Evolutionary conservation across 768 basidiomycete species (phyloP).

Genomic region (Pisolithus microcarpus): DNA sequence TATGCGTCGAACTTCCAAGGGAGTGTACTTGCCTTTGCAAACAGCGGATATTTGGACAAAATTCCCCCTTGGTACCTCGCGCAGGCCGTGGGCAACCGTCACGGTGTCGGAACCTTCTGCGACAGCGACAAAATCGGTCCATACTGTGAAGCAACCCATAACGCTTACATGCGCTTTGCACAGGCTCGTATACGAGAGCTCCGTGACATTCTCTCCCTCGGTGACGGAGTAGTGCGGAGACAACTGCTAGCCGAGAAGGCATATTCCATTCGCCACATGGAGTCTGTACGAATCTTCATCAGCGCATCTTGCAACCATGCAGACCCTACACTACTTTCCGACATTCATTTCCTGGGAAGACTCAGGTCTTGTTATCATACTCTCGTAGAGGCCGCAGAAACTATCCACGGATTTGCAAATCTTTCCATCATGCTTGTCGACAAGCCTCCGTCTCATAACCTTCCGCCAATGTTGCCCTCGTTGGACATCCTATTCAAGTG

Average conservation of each 20-base stretch:
- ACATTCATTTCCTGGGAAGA: not conserved
- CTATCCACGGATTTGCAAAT: not conserved
- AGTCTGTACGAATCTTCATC: not conserved
- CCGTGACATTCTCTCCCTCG: not conserved
- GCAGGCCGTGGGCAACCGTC: not conserved
- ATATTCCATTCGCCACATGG: not conserved
- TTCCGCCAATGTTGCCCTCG: not conserved
- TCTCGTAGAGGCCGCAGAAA: not conserved
- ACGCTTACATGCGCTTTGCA: not conserved
- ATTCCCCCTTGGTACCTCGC: not conserved
- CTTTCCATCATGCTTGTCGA: not conserved
- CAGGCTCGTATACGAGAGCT: not conserved
- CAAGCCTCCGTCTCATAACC: not conserved
- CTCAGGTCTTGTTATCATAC: conserved; percentile 1
- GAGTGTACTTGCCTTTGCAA: not conserved
- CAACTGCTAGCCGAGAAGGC: not conserved
- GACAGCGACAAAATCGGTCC: not conserved
- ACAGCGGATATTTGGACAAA: not conserved
- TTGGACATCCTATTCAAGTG: not conserved
- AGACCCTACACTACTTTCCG: not conserved
- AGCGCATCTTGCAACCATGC: not conserved
- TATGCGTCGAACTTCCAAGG: not conserved
- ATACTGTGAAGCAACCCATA: not conserved
- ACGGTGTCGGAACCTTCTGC: not conserved
- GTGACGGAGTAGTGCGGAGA: not conserved